These are phyloP conservation scores for Omphalea diandra DNA, from an alignment of 441 rosid genomes.

Conservation along the genomic window DNA sequence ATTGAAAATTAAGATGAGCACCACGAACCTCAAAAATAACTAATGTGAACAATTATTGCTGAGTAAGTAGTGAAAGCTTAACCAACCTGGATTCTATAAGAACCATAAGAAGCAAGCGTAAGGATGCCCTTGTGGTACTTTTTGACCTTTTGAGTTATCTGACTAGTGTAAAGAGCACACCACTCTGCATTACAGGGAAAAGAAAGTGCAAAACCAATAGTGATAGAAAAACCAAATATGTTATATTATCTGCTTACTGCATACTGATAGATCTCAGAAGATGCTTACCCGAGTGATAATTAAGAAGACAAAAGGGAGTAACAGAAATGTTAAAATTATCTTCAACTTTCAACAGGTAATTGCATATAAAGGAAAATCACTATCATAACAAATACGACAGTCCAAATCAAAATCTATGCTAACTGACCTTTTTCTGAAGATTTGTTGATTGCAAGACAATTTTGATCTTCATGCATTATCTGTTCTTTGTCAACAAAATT, in stretches of 20 bases:
- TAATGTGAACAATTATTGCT: not conserved
- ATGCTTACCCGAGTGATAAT: not conserved
- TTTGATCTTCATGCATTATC: conserved; percentile 20
- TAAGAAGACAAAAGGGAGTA: not conserved
- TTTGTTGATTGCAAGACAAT: conserved; percentile 26
- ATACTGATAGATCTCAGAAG: not conserved
- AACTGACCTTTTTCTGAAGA: conserved; percentile 38
- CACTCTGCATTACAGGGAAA: conserved; percentile 5
- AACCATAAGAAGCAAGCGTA: conserved; percentile 10
- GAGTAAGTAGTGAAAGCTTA: not conserved
- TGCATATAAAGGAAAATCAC: not conserved
- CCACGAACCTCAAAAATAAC: not conserved
- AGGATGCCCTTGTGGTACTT: conserved; percentile 11
- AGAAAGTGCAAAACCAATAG: not conserved
- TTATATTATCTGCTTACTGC: not conserved
- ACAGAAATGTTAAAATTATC: not conserved
- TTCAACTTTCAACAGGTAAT: not conserved
- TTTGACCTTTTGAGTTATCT: conserved; percentile 19
- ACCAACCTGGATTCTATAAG: conserved; percentile 15
- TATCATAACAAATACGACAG: not conserved
- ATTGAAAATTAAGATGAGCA: not conserved
- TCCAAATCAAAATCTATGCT: not conserved
- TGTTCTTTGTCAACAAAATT: conserved; percentile 18
- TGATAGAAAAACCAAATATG: not conserved
- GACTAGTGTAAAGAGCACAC: conserved; percentile 10